Percentiles rank a stretch among this genome's conserved stretches.
Conservation (phyloP, 352 stramenopile genomes). For the Thalassiosira livingstoniorum region DNA sequence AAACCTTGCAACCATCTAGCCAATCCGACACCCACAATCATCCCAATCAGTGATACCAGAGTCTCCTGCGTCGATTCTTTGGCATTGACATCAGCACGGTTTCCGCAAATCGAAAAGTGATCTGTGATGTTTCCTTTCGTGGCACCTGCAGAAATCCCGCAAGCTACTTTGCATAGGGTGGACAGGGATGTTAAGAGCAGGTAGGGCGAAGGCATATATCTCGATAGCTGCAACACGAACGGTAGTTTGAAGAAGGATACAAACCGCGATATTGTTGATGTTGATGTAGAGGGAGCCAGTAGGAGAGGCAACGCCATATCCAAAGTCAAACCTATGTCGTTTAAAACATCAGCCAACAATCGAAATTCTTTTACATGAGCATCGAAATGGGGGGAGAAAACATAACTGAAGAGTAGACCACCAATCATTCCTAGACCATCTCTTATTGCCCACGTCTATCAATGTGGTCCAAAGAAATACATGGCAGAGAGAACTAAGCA, state of each 20-base stretch:
- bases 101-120: slow-evolving; percentile 79
- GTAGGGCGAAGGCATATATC: slow-evolving; percentile 40
- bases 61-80: slow-evolving; percentile 97
- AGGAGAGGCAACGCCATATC: slow-evolving; percentile 81
- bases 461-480: not conserved
- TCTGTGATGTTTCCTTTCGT: slow-evolving; percentile 89
- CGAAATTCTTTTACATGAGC: slow-evolving; percentile 95
- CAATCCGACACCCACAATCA: slow-evolving; percentile 86
- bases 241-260: too few relatives aligned
- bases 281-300: slow-evolving; percentile 1
- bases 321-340: slow-evolving; percentile 94
- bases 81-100: slow-evolving; percentile 91
- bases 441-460: slow-evolving; percentile 81
- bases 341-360: slow-evolving; percentile 95
- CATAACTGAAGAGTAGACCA: slow-evolving; percentile 93
- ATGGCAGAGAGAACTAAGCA: not conserved
- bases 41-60: slow-evolving; percentile 92
- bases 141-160: slow-evolving; percentile 92
- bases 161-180: slow-evolving; percentile 94
- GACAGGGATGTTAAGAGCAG: slow-evolving; percentile 84
- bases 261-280: slow-evolving; percentile 6
- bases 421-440: slow-evolving; percentile 90
- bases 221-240: not conserved
- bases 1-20: slow-evolving; percentile 66
- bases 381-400: slow-evolving; percentile 91